phyloP scores from a whole-genome alignment of 805 yeast species.

The Danielia oregonensis region DNA sequence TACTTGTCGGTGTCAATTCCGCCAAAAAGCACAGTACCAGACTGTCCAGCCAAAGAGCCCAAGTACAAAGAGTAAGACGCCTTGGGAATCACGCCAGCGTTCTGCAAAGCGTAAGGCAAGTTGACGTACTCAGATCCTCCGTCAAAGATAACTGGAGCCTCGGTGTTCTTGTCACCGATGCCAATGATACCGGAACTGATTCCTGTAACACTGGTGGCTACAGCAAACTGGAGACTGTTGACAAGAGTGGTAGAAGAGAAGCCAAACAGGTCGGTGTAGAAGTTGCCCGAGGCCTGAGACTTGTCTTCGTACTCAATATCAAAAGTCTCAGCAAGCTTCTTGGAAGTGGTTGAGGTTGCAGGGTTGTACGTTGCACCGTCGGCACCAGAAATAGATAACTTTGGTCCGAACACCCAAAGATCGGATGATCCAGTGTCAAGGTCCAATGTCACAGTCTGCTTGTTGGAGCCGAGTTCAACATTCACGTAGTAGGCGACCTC shows the following conservation, averaged over 20 bases:
- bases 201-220: slow-evolving; percentile 77
- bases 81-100: slow-evolving; percentile 52
- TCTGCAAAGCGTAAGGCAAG: slow-evolving; percentile 58
- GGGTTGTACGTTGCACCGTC: too few species aligned
- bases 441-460: slow-evolving; percentile 26
- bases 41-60: slow-evolving; percentile 29
- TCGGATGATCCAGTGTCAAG: slow-evolving; percentile 43
- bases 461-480: slow-evolving; percentile 29
- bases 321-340: slow-evolving; percentile 24
- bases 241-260: slow-evolving; percentile 52
- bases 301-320: slow-evolving; percentile 46
- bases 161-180: slow-evolving; percentile 62
- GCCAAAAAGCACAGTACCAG: slow-evolving; percentile 39
- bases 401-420: slow-evolving; percentile 41
- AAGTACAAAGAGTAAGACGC: slow-evolving; percentile 62
- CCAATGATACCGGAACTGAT: slow-evolving; percentile 44
- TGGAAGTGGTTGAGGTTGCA: background rate
- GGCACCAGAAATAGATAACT: too few species aligned
- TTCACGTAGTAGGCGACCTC: too few species aligned
- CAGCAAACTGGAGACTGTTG: slow-evolving; percentile 60
- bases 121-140: slow-evolving; percentile 47
- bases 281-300: slow-evolving; percentile 45
- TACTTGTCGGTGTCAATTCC: slow-evolving; percentile 43
- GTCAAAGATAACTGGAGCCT: slow-evolving; percentile 25
- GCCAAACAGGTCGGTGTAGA: slow-evolving; percentile 58